Evolutionary conservation across 106 monocot species (phyloP).

Genomic region (Phalaenopsis equestris): DNA sequence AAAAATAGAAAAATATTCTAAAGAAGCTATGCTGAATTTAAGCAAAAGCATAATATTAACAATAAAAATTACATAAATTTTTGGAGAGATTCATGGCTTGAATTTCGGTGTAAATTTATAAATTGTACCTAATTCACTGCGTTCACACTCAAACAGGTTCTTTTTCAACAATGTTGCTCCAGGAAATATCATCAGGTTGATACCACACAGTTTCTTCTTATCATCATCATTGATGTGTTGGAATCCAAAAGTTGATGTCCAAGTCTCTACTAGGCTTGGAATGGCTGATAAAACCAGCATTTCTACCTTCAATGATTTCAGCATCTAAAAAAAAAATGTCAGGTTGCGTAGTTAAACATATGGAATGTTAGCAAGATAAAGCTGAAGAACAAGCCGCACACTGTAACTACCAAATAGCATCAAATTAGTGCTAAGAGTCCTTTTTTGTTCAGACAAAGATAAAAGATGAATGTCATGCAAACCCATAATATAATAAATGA

Average conservation of each 20-base stretch:
- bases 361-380: neutral
- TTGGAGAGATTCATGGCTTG: no score
- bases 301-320: constrained; percentile 55
- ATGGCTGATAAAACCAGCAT: constrained; percentile 68
- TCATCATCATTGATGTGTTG: constrained; percentile 39
- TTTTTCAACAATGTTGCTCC: constrained; percentile 63
- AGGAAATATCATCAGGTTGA: constrained; percentile 53
- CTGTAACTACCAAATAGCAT: neutral
- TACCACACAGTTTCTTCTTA: constrained; percentile 29
- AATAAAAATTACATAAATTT: no score
- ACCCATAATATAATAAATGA: no score
- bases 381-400: neutral
- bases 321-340: constrained; percentile 26
- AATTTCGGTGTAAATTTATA: no score
- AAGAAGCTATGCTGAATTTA: no score
- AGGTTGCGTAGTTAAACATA: neutral
- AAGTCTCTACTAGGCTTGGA: constrained; percentile 50
- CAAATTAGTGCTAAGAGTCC: no score
- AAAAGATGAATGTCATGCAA: no score
- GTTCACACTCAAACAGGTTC: constrained; percentile 20
- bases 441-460: no score
- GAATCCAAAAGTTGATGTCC: constrained; percentile 73
- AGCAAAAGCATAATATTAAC: no score
- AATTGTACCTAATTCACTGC: constrained; percentile 15
- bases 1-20: no score